phyloP scores from a whole-genome alignment of 2,329 filamentous ascomycete genomes.

The Metarhizium brunneum region DNA sequence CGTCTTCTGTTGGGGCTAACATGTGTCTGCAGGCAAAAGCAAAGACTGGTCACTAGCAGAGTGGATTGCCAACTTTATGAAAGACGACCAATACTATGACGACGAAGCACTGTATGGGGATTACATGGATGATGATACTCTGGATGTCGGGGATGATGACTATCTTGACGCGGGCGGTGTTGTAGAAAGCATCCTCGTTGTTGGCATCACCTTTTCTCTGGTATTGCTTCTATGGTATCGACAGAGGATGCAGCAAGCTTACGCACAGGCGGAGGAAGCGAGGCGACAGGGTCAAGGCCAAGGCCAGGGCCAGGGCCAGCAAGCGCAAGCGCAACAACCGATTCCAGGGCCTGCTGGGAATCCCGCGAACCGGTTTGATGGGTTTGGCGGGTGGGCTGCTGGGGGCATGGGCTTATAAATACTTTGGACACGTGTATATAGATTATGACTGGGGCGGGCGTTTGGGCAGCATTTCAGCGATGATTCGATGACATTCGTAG shows the following conservation, averaged over 20 bases:
- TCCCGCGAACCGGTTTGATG: constrained; percentile 13
- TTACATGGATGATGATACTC: constrained; percentile 44
- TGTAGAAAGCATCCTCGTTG: constrained; percentile 75
- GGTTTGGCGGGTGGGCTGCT: constrained; percentile 26
- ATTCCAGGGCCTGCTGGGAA: neutral
- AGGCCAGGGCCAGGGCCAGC: constrained; percentile 7
- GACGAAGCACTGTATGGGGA: constrained; percentile 39
- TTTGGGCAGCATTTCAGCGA: constrained; percentile 10
- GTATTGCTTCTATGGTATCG: constrained; percentile 75
- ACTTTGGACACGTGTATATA: constrained; percentile 5
- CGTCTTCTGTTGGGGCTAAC: constrained; percentile 16
- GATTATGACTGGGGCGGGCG: constrained; percentile 6
- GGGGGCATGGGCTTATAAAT: constrained; percentile 25
- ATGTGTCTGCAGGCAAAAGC: constrained; percentile 42
- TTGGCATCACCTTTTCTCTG: constrained; percentile 65
- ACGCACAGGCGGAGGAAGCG: constrained; percentile 25
- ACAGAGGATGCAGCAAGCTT: constrained; percentile 56
- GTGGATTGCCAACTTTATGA: constrained; percentile 80
- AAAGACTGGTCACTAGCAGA: constrained; percentile 73
- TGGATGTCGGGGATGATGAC: constrained; percentile 46
- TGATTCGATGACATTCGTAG: neutral
- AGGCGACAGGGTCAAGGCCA: constrained; percentile 23
- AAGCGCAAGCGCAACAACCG: neutral
- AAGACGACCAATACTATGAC: constrained; percentile 61
- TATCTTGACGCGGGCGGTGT: constrained; percentile 68